Evolutionary conservation across 2,329 filamentous ascomycete species (phyloP), one percentile per base, ranked within the genome.

Genomic region (Orbilia quercus): DNA sequence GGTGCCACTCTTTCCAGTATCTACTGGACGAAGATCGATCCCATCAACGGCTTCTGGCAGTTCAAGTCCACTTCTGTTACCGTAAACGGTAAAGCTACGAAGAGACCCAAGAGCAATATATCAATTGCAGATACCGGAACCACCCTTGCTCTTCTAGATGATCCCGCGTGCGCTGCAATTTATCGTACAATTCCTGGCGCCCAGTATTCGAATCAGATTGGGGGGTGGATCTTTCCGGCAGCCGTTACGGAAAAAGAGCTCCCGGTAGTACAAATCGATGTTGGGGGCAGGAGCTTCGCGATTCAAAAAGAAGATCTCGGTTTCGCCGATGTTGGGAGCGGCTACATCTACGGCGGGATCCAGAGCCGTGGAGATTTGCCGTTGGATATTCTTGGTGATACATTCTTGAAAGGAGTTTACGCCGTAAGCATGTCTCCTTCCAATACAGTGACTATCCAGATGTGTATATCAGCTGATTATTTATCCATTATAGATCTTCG

Each of bases 41-140:
- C 85, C 66, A 85, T 83, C 0, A 80, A 87, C 63, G 89, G 89
- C 20, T 90, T 90, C 82, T 92, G 89, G 90, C 82, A 85, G 79
- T 86, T 91, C 78, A 78, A 83, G 4, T 90, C 87, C 0, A 80
- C 83, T 6, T 85, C 84, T 0, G 84, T 84, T 20, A 83, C 82
- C 0, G 82, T 91, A 2, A 87, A 87, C 75, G 87, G 86, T 65
- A 82, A 85, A 71, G 82, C 81, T 0, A 80, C 88, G 25, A 53
- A 80, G 0, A 82, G 84, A 7, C 78, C 81, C 1, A 83, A 82
- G 20, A 50, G 38, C 51, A 91, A 91, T 80, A 87, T 82, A 28
- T 88, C 89, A 50, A 90, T 91, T 76, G 87, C 85, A 34, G 90
- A 91, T 79, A 91, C 89, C 0, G 89, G 89, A 63, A 91, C 89